phyloP scores from a whole-genome alignment of 257 asterid genomes.

The Perilla frutescens region DNA sequence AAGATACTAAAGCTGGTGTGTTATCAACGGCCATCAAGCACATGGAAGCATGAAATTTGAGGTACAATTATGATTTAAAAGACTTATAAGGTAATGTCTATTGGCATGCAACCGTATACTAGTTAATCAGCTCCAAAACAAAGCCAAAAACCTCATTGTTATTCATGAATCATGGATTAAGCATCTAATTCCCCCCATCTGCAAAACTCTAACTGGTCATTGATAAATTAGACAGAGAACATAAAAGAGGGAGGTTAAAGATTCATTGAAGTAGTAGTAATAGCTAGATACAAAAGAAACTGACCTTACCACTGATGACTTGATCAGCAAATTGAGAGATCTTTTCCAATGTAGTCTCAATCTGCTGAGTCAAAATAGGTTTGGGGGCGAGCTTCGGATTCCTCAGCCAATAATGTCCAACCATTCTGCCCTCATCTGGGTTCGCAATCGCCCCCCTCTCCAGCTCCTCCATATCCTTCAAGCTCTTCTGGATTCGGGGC shows the following conservation, averaged over 20 bases:
- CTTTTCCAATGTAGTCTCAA: slow-evolving; percentile 68
- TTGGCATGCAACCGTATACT: background rate
- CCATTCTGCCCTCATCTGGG: slow-evolving; percentile 98
- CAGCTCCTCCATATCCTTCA: slow-evolving; percentile 77
- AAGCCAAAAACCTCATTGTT: background rate
- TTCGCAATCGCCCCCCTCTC: slow-evolving; percentile 97
- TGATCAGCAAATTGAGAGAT: slow-evolving; percentile 73
- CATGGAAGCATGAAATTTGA: background rate
- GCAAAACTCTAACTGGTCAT: background rate
- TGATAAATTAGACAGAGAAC: background rate
- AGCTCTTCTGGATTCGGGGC: slow-evolving; percentile 76
- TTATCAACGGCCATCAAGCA: slow-evolving; percentile 1
- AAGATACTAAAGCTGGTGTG: background rate
- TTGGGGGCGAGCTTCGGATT: slow-evolving; percentile 84
- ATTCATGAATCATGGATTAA: slow-evolving; percentile 1
- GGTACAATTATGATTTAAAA: background rate
- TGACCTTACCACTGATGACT: slow-evolving; percentile 98
- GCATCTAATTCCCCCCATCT: background rate
- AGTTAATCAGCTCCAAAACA: background rate
- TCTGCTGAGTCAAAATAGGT: slow-evolving; percentile 60
- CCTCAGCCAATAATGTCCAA: slow-evolving; percentile 96
- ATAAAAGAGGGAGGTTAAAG: background rate
- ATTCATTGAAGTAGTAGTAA: background rate
- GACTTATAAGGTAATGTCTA: background rate
- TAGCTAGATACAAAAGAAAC: slow-evolving; percentile 20